A percentile compares a stretch with the other conserved stretches of the same genome.
Evolutionary conservation across 2,329 filamentous ascomycete species (phyloP).

Genomic region (Alternaria viburni): DNA sequence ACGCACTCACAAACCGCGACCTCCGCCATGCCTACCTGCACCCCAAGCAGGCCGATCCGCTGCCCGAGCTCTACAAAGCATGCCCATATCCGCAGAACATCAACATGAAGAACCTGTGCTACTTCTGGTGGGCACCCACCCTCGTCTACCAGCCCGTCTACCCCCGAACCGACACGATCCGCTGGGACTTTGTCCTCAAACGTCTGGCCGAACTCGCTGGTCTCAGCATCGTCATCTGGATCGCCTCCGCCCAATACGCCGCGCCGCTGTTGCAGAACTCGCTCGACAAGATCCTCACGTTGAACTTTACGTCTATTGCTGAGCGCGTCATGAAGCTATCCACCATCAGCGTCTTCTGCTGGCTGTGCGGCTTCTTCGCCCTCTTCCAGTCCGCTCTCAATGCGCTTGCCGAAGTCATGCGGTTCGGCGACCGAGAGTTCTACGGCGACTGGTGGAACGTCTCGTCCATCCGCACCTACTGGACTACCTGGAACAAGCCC

Average conservation of each 20-base stretch:
- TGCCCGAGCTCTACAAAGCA: slow-evolving; percentile 80
- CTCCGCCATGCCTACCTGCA: slow-evolving; percentile 89
- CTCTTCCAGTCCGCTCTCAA: slow-evolving; percentile 94
- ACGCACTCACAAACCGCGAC: slow-evolving; percentile 95
- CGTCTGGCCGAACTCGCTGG: slow-evolving; percentile 77
- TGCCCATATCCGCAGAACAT: slow-evolving; percentile 94
- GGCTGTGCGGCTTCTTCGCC: slow-evolving; percentile 97
- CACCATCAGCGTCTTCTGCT: slow-evolving; percentile 93
- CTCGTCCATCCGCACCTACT: slow-evolving; percentile 81
- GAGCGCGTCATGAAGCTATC: slow-evolving; percentile 94
- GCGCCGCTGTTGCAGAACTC: slow-evolving; percentile 89
- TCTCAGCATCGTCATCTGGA: slow-evolving; percentile 90
- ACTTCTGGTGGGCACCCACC: slow-evolving; percentile 98
- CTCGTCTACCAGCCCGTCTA: slow-evolving; percentile 97
- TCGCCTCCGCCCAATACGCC: slow-evolving; percentile 92
- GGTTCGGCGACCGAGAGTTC: slow-evolving; percentile 91
- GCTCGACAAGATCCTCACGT: slow-evolving; percentile 79
- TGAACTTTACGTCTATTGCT: slow-evolving; percentile 81
- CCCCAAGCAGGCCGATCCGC: slow-evolving; percentile 70
- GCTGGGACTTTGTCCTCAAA: slow-evolving; percentile 89
- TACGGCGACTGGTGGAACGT: slow-evolving; percentile 98
- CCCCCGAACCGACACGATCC: slow-evolving; percentile 78
- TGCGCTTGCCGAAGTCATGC: slow-evolving; percentile 85
- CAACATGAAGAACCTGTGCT: slow-evolving; percentile 83
- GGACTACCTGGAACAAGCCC: slow-evolving; percentile 97